Evolutionary conservation across 495 filamentous ascomycete genomes (phyloP), one percentile per base, ranked within the genome.

Genomic region (Aspergillus cavernicola): DNA sequence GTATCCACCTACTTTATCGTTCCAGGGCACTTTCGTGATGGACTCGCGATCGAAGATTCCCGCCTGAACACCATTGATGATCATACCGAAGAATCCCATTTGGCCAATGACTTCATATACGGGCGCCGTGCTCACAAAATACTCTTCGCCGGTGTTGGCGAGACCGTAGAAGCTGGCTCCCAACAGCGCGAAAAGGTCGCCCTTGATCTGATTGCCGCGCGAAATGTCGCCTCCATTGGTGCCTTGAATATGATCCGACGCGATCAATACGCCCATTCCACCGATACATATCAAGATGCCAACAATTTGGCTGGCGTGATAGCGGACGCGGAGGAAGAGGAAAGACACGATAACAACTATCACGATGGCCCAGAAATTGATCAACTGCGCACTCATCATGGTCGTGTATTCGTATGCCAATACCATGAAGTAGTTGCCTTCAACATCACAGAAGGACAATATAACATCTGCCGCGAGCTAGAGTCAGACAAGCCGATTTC

Each of bases 321-420:
- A 98, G 48, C 93, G 89, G 20, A 98, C 93, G 31, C 75, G 75
- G 20, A 98, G 80, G 64, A 96, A 76, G 38, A 84, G 40, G 70
- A 92, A 88, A 8, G 92, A 96, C 60, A 97, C 69, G 54, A 86
- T 65, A 22, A 97, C 90, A 23, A 98, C 93, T 51, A 93, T 84
- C 16, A 92, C 89, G 55, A 98, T 98, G 58, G 92, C 86, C 92
- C 93, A 98, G 80, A 98, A 97, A 78, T 96, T 96, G 71, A 98
- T 91, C 28, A 98, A 79, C 72, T 97, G 92, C 8, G 89, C 91
- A 46, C 88, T 93, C 31, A 93, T 81, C 66, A 92, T 86, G 63
- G 85, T 93, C 42, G 91, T 95, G 71, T 96, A 95, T 23, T 87
- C 80, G 76, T 96, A 97, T 33, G 91, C 93, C 20, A 97, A 81